A percentile compares a stretch with the other conserved stretches of the same genome.
phyloP scores from a whole-genome alignment of 2,329 filamentous ascomycete genomes.

The Aspergillus aculeatus region DNA sequence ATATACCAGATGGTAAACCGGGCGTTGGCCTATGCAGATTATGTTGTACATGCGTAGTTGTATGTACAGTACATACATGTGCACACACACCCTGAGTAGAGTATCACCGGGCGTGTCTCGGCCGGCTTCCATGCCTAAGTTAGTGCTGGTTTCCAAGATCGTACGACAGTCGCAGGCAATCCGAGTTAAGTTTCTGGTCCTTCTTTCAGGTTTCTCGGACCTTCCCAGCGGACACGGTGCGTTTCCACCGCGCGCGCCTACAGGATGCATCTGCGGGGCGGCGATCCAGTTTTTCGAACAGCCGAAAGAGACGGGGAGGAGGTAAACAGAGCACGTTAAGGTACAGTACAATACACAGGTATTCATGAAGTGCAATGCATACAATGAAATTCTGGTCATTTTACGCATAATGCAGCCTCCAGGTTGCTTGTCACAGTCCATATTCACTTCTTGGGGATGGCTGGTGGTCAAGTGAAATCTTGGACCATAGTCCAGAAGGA shows the following conservation, averaged over 20 bases:
- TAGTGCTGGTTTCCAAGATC: background rate
- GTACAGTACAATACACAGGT: background rate
- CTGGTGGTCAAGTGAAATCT: background rate
- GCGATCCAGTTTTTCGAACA: background rate
- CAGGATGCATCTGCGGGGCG: background rate
- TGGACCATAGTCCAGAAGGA: no score
- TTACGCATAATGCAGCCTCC: background rate
- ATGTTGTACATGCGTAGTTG: background rate
- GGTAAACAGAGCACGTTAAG: background rate
- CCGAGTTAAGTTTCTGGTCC: background rate
- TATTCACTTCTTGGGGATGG: background rate
- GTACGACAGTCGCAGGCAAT: constrained; percentile 5
- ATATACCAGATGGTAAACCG: no score
- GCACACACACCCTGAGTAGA: background rate
- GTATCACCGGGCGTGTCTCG: background rate
- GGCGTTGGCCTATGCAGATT: no score
- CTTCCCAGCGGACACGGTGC: background rate
- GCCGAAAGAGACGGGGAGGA: background rate
- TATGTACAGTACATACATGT: background rate
- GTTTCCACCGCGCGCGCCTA: background rate
- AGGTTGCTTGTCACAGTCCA: background rate
- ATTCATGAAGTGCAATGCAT: background rate
- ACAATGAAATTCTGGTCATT: background rate
- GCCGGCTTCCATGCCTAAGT: constrained; percentile 4
- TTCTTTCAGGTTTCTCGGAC: background rate